Base-by-base conservation (phyloP, 306 rosid species). In the Neltuma alba region DNA sequence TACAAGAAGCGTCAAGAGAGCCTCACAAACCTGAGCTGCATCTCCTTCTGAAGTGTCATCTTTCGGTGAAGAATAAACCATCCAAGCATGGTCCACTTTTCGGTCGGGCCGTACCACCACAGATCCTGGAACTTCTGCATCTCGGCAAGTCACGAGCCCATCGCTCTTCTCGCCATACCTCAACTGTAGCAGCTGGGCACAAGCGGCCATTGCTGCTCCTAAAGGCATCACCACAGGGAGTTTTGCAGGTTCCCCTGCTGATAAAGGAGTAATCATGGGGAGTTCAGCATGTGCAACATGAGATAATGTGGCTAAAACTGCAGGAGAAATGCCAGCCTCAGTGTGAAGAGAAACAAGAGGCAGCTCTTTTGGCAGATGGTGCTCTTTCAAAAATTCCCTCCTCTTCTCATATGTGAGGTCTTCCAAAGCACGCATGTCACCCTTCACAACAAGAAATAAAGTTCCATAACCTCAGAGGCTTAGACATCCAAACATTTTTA, bases 181-280 rank as follows among this genome's bases (percentile, higher is more conserved):
- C 65, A 85, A 57, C 83, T 91, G 98, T 42, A 93, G 87, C 74
- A 96, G 86, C 91, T 96, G 98, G 18, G 99, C 98, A 65, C 96
- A 93, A 77, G 98, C 96, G 58, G 99, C 98, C 98, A 96, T 89
- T 38, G 96, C 97, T 8, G 99, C 98, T 25, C 99, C 98, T 18
- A 96, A 88, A 55, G 99, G 99, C 4, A 96, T 78, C 74, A 96
- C 87, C 36, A 96, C 97, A 0, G 99, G 98, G 58, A 96, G 91
- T 81, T 89, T 90, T 52, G 94, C 72, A 20, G 89, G 67, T 63
- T 91, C 91, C 12, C 91, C 92, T 0, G 81, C 84, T 7, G 97
- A 79, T 42, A 81, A 83, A 1, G 90, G 82, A 42, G 89, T 86
- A 30, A 80, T 85, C 74, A 52, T 0, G 21, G 97, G 98, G 25